Evolutionary conservation across 2,329 filamentous ascomycete genomes (phyloP), one percentile per base, ranked within the genome.

Genomic region (Talaromyces albobiverticillius): DNA sequence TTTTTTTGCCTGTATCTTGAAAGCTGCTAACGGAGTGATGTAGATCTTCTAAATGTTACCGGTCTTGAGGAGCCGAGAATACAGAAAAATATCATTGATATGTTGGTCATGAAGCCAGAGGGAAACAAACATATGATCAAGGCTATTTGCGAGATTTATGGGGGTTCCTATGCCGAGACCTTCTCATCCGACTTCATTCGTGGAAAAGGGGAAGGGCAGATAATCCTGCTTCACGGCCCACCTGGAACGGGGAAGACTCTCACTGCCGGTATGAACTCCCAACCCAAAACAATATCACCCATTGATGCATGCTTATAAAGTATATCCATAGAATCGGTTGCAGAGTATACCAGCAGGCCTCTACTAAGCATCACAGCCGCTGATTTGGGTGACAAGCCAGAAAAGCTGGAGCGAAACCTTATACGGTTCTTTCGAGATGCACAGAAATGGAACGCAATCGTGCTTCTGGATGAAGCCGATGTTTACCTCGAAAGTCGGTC

Each of bases 211-310:
- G 18, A 31, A 20, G 52, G 46, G 6, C 36, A 34, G 11, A 51
- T 42, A 7, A 92, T 99, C 57, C 77, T 99, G 51, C 82, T 97
- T 0, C 96, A 90, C 65, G 93, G 93, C 0, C 93, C 93, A 26
- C 93, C 93, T 0, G 93, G 93, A 68, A 99, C 93, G 0, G 93
- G 93, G 70, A 99, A 99, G 76, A 99, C 93, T 0, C 79, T 97
- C 57, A 97, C 97, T 73, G 93, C 93, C 5, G 49, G 49, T 53
- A 45, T 11, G 18, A 9, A 4, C 20, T 42, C 18, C 13, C 13
- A 45, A 26, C 14, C n/a, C n/a, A 5, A n/a, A 31, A 49, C 4
- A 16, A 31, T 10, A 14, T 7, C 22, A 7, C 10, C 8, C 5
- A 29, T 29, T 29, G 26, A 29, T 29, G 26, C 26, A 29, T 29